Base-by-base conservation (phyloP, 148 eudicot species). In the Rhododendron griersonianum region DNA sequence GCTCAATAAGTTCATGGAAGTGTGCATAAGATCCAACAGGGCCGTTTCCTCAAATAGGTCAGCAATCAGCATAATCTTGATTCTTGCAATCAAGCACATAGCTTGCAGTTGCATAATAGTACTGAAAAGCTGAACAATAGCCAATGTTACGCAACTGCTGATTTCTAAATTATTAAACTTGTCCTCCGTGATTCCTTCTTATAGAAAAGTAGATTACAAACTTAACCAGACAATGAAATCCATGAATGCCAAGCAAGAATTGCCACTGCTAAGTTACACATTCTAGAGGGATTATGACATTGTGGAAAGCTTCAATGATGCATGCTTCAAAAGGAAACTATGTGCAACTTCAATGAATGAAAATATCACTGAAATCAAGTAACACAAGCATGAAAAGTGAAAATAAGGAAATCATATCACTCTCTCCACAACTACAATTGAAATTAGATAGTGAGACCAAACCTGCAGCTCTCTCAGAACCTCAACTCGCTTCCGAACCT, bases 401-500 rank as follows among this genome's bases (percentile, higher is more conserved):
- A 59, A 59, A 59, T 18, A 59, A 15, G 16, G 59, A 15, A 3
- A 55, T 55, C 48, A 45, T 45, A 44, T 44, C 10, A 7, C 48
- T 7, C 48, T 45, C 19, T 55, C 65, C 65, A 59, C 19, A 19
- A 18, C n/a, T 59, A 59, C 7, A 19, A 59, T 18, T 30, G 50
- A 30, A 45, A 84, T 18, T 2, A 10, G 75, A 78, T 11, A 71
- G 1, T 37, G 11, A 65, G 28, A 71, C 13, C 86, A 77, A 47
- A 92, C 99, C 99, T 96, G 99, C 86, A 95, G 83, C 82, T 90
- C 91, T 79, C 92, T 92, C 7, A 96, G 90, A 30, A 84, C 90
- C 80, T 96, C 98, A 57, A 96, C 99, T 80, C 99, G 94, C 94
- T 92, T 92, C 53, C 97, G 86, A 44, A 96, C 96, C n/a, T 78